phyloP scores from a whole-genome alignment of 2,329 filamentous ascomycete species.

The Aspergillus carbonarius region DNA sequence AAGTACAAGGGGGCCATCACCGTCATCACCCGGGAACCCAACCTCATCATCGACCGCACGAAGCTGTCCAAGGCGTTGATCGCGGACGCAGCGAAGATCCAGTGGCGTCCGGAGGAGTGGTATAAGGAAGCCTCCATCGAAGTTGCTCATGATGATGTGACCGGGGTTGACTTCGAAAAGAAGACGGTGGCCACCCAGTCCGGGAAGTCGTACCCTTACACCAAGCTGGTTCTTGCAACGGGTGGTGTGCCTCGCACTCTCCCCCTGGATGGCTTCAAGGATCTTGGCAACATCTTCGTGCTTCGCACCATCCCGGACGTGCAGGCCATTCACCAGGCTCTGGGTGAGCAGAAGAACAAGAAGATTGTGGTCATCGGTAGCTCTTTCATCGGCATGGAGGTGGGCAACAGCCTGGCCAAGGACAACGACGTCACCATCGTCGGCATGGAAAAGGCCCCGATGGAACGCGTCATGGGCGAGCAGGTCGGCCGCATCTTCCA shows the following conservation, averaged over 20 bases:
- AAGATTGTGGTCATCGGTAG: slow-evolving; percentile 91
- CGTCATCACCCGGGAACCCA: slow-evolving; percentile 78
- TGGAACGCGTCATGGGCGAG: slow-evolving; percentile 82
- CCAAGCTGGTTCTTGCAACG: slow-evolving; percentile 85
- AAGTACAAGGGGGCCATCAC: slow-evolving; percentile 80
- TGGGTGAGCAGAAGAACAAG: slow-evolving; percentile 77
- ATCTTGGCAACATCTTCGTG: slow-evolving; percentile 81
- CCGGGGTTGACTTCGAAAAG: slow-evolving; percentile 69
- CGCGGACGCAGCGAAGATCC: slow-evolving; percentile 74
- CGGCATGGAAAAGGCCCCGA: slow-evolving; percentile 81
- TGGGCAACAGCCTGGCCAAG: slow-evolving; percentile 77
- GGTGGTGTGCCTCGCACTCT: slow-evolving; percentile 75
- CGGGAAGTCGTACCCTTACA: slow-evolving; percentile 72
- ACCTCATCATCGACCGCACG: slow-evolving; percentile 85
- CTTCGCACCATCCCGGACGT: slow-evolving; percentile 76
- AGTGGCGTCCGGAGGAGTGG: slow-evolving; percentile 73
- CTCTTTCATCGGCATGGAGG: slow-evolving; percentile 97
- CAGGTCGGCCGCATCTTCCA: slow-evolving; percentile 80
- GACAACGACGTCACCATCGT: slow-evolving; percentile 83
- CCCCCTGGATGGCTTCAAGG: slow-evolving; percentile 81
- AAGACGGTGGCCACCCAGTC: slow-evolving; percentile 74
- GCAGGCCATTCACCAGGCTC: slow-evolving; percentile 72
- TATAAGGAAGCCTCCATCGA: slow-evolving; percentile 65
- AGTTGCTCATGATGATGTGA: slow-evolving; percentile 61
- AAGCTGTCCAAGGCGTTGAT: slow-evolving; percentile 94